These are phyloP conservation scores for Termitomyces bulborhizus DNA, from an alignment of 768 basidiomycete genomes.

Conservation along the genomic window DNA sequence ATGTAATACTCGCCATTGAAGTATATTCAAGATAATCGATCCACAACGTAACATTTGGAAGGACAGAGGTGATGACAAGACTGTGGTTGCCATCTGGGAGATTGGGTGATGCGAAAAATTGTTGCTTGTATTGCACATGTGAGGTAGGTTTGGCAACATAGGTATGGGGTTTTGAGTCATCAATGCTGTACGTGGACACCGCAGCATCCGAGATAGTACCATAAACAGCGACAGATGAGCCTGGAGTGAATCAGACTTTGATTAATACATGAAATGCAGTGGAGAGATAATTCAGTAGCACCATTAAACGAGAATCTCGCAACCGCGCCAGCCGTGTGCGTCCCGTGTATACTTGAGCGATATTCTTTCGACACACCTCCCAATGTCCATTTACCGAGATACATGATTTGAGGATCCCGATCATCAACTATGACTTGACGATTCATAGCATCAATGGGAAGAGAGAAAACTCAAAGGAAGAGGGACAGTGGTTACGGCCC, in stretches of 20 bases:
- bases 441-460: not conserved
- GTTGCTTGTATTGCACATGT: constrained; percentile 7
- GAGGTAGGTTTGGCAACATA: not conserved
- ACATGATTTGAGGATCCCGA: constrained; percentile 8
- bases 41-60: constrained; percentile 11
- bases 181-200: constrained; percentile 9
- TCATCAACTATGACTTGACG: constrained; percentile 12
- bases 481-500: not conserved
- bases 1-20: not conserved
- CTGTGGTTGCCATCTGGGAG: constrained; percentile 15
- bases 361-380: constrained; percentile 7
- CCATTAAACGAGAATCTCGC: constrained; percentile 14
- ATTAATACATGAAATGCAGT: not conserved
- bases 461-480: not conserved
- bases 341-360: constrained; percentile 7
- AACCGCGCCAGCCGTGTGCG: constrained; percentile 4
- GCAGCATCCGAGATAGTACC: constrained; percentile 8
- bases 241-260: not conserved
- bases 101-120: constrained; percentile 11
- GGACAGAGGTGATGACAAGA: constrained; percentile 14
- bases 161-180: not conserved
- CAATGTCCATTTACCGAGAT: constrained; percentile 6
- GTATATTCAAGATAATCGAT: constrained; percentile 9
- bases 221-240: constrained; percentile 10
- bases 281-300: not conserved